Evolutionary conservation across 164 flowering plant species (phyloP).

Genomic region (Echeveria elegans): DNA sequence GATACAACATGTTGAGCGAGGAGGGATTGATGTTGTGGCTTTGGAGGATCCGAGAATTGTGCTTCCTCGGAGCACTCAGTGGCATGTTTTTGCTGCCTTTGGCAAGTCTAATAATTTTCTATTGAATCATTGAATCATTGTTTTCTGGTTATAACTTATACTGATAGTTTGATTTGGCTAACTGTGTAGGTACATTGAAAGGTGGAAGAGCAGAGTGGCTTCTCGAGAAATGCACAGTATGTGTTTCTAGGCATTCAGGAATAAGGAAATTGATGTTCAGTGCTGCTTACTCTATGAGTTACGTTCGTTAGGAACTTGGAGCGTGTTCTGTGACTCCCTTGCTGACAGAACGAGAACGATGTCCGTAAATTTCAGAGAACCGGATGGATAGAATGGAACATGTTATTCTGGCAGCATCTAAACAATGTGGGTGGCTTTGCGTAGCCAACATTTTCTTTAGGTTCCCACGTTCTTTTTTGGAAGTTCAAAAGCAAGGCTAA

Average conservation of each 20-base stretch:
- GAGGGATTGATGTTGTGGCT: constrained; percentile 70
- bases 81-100: constrained; percentile 92
- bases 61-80: constrained; percentile 38
- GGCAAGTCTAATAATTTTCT: constrained; percentile 44
- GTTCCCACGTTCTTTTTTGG: not conserved
- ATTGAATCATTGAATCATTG: not conserved
- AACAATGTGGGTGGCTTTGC: constrained; percentile 67
- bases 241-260: constrained; percentile 8
- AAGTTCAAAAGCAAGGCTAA: too few relatives aligned
- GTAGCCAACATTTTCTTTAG: not conserved
- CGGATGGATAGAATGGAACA: constrained; percentile 73
- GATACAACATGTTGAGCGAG: constrained; percentile 49
- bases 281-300: not conserved
- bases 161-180: not conserved
- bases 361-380: constrained; percentile 68
- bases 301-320: constrained; percentile 69
- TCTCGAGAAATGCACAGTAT: constrained; percentile 93
- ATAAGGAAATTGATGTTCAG: not conserved
- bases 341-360: constrained; percentile 77
- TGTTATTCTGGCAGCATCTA: constrained; percentile 68
- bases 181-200: constrained; percentile 60
- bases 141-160: not conserved
- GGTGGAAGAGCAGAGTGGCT: constrained; percentile 97
- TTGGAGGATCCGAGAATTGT: constrained; percentile 49
- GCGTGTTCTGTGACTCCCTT: constrained; percentile 82